Conservation (phyloP, 192 early-diverging fungal genomes). For the Coemansia sp. region DNA sequence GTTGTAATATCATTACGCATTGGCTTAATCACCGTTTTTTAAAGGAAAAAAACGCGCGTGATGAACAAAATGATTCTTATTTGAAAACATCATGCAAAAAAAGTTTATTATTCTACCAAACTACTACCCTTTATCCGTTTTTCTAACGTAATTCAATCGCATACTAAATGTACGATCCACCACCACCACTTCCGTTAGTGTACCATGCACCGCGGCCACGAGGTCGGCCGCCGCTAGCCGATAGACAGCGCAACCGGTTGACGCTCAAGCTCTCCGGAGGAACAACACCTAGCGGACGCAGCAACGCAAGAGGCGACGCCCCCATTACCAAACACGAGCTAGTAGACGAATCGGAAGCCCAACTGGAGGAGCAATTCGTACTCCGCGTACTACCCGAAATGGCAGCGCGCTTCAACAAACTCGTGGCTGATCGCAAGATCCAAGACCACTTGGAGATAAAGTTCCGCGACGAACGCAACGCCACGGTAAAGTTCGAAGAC, state of each 20-base stretch:
- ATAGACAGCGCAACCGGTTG: slow-evolving; percentile 45
- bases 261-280: slow-evolving; percentile 42
- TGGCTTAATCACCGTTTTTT: too few species aligned
- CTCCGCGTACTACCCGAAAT: slow-evolving; percentile 41
- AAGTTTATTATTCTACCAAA: too few species aligned
- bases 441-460: slow-evolving; percentile 36
- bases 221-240: slow-evolving; percentile 42
- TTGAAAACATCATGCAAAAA: too few species aligned
- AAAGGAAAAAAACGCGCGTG: too few species aligned
- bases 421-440: slow-evolving; percentile 32
- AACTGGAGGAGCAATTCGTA: slow-evolving; percentile 46
- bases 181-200: background rate
- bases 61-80: too few species aligned
- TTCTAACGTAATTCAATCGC: background rate
- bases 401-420: slow-evolving; percentile 24
- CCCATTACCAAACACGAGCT: background rate
- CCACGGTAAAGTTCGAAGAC: slow-evolving; percentile 23
- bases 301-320: background rate
- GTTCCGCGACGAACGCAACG: slow-evolving; percentile 45
- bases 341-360: slow-evolving; percentile 6
- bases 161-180: background rate
- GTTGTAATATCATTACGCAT: too few species aligned
- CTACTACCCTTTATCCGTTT: background rate
- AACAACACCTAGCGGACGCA: slow-evolving; percentile 15
- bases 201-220: slow-evolving; percentile 35